Conservation (phyloP, 2,329 filamentous ascomycete genomes). For the Alternaria sp. region DNA sequence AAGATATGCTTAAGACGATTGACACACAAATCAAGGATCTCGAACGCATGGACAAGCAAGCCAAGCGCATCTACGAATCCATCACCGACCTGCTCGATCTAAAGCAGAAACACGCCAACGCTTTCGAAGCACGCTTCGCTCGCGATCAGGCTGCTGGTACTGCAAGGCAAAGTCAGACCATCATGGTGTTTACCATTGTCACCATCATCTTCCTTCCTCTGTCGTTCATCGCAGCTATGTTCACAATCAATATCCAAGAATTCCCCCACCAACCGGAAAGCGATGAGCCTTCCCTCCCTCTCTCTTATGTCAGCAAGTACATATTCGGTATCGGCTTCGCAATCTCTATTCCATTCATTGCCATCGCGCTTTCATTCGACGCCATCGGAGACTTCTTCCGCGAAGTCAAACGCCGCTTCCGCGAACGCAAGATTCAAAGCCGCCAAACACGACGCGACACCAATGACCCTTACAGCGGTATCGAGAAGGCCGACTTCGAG, state of each 20-base stretch:
- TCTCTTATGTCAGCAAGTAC: conserved; percentile 63
- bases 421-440: conserved; percentile 12
- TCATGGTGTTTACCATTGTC: conserved; percentile 68
- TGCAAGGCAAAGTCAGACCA: conserved; percentile 64
- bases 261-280: conserved; percentile 52
- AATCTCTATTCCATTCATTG: conserved; percentile 61
- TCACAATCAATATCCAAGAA: conserved; percentile 63
- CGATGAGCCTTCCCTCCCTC: conserved; percentile 50
- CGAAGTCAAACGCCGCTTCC: conserved; percentile 33
- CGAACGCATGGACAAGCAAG: conserved; percentile 70
- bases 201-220: conserved; percentile 66
- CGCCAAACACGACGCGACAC: not conserved
- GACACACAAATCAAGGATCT: conserved; percentile 67
- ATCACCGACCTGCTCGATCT: conserved; percentile 71
- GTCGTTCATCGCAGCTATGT: conserved; percentile 64
- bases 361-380: conserved; percentile 58
- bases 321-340: conserved; percentile 65
- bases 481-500: conserved; percentile 25
- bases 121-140: conserved; percentile 69
- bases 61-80: conserved; percentile 66
- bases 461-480: conserved; percentile 4
- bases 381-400: conserved; percentile 48
- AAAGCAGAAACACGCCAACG: conserved; percentile 75
- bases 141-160: conserved; percentile 69
- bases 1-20: conserved; percentile 66